Evolutionary conservation across 805 yeast species (phyloP).

Genomic region (Scheffersomyces amazonensis): DNA sequence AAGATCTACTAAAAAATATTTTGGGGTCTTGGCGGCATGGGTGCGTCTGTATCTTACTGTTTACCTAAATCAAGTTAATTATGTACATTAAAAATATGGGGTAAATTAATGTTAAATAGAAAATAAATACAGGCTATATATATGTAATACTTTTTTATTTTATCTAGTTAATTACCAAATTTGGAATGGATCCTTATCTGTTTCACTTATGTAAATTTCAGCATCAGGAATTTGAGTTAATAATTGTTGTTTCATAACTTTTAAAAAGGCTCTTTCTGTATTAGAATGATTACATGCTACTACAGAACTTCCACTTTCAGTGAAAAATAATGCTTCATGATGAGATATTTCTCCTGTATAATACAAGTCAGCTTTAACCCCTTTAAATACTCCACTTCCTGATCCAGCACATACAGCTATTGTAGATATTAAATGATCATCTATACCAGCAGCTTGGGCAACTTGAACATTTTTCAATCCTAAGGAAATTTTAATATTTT

Average conservation of each 20-base stretch:
- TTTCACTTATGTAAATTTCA: constrained; percentile 47
- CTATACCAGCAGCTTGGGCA: constrained; percentile 35
- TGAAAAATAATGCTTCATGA: constrained; percentile 76
- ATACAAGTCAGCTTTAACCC: constrained; percentile 63
- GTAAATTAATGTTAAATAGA: too few species aligned
- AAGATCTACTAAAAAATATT: too few species aligned
- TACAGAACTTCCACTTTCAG: constrained; percentile 69
- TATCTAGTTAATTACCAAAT: constrained; percentile 17
- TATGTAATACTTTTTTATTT: background rate
- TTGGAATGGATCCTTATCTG: constrained; percentile 63
- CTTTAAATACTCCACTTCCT: constrained; percentile 74
- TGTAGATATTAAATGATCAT: constrained; percentile 37
- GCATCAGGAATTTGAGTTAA: constrained; percentile 40
- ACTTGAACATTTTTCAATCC: constrained; percentile 60
- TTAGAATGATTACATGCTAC: constrained; percentile 86
- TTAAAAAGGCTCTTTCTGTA: constrained; percentile 84
- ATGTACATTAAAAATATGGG: too few species aligned
- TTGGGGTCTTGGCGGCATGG: too few species aligned
- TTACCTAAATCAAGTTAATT: too few species aligned
- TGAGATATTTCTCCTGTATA: constrained; percentile 94
- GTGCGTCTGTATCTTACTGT: too few species aligned
- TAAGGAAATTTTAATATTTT: constrained; percentile 51
- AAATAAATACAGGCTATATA: background rate
- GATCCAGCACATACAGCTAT: constrained; percentile 96
- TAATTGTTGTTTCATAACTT: constrained; percentile 50